Percentiles rank a stretch among this genome's conserved stretches.
phyloP scores from a whole-genome alignment of 1,284 basidiomycete genomes.

The Ganoderma sinense region DNA sequence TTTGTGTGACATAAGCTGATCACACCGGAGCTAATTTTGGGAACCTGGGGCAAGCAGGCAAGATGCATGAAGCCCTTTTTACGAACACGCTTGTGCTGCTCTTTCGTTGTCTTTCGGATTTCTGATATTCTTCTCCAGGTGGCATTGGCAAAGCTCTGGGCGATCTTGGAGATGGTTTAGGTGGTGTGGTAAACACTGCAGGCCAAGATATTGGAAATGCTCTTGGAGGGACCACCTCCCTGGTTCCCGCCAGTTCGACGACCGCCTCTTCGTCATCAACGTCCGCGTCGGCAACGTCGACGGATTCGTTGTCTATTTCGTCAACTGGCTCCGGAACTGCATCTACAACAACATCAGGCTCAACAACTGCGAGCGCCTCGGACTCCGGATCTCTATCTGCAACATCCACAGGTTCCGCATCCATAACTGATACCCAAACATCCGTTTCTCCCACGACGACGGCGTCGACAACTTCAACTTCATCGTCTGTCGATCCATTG shows the following conservation, averaged over 20 bases:
- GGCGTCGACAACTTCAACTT: conserved; percentile 12
- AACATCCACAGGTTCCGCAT: conserved; percentile 13
- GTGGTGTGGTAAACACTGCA: conserved; percentile 14
- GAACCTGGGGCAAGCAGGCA: background rate
- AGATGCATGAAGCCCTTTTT: background rate
- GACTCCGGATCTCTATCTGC: conserved; percentile 8
- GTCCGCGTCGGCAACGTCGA: conserved; percentile 1
- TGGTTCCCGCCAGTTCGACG: conserved; percentile 31
- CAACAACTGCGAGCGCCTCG: background rate
- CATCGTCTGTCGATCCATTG: conserved; percentile 7
- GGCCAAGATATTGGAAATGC: conserved; percentile 8
- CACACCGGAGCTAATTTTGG: background rate
- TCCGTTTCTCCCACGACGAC: conserved; percentile 2
- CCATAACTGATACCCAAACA: conserved; percentile 16
- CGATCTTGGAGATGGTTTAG: conserved; percentile 10
- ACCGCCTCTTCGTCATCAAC: conserved; percentile 8
- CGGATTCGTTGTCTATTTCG: background rate
- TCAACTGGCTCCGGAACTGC: conserved; percentile 7
- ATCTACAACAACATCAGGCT: background rate
- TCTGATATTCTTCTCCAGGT: conserved; percentile 10
- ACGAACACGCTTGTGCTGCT: background rate
- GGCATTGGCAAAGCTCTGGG: conserved; percentile 3
- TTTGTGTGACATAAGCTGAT: background rate
- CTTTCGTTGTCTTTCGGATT: background rate
- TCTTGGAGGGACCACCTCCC: conserved; percentile 20